Evolutionary conservation across 75 land plant species (phyloP).

Genomic region (Pinus albicaulis): DNA sequence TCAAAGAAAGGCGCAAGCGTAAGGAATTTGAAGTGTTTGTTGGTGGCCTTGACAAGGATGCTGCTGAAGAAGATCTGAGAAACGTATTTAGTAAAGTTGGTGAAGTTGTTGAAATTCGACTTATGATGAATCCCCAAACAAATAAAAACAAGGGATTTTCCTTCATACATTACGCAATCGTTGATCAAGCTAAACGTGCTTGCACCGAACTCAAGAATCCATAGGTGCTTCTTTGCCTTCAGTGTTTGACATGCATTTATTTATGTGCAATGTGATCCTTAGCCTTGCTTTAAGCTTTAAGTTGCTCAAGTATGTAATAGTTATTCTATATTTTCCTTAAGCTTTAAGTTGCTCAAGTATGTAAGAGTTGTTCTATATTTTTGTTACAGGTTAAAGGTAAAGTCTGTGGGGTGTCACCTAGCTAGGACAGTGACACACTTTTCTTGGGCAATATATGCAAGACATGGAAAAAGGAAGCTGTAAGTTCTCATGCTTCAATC

Average conservation of each 20-base stretch:
- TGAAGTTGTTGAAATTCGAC: constrained; percentile 48
- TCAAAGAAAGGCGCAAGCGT: constrained; percentile 25
- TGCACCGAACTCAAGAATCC: constrained; percentile 28
- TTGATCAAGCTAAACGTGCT: constrained; percentile 48
- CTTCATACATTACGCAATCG: constrained; percentile 50
- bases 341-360: no score
- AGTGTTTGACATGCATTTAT: not conserved
- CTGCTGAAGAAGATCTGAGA: constrained; percentile 53
- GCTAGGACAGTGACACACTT: constrained; percentile 62
- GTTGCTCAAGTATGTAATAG: not conserved
- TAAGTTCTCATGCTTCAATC: constrained; percentile 3
- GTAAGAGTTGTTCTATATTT: not conserved
- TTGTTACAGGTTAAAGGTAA: constrained; percentile 42
- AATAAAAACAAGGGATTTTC: constrained; percentile 67
- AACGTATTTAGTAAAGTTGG: constrained; percentile 45
- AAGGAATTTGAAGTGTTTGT: constrained; percentile 57
- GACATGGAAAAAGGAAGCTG: constrained; percentile 49
- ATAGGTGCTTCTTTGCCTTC: not conserved
- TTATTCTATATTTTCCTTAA: not conserved
- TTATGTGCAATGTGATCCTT: not conserved
- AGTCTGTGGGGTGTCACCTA: constrained; percentile 47
- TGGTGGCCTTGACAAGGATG: constrained; percentile 58
- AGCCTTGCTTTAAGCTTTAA: no score
- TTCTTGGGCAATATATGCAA: constrained; percentile 57
- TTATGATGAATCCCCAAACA: constrained; percentile 28